Percentiles rank a stretch among this genome's conserved stretches.
phyloP scores from a whole-genome alignment of 2,329 filamentous ascomycete species.

The Pyricularia sp. region DNA sequence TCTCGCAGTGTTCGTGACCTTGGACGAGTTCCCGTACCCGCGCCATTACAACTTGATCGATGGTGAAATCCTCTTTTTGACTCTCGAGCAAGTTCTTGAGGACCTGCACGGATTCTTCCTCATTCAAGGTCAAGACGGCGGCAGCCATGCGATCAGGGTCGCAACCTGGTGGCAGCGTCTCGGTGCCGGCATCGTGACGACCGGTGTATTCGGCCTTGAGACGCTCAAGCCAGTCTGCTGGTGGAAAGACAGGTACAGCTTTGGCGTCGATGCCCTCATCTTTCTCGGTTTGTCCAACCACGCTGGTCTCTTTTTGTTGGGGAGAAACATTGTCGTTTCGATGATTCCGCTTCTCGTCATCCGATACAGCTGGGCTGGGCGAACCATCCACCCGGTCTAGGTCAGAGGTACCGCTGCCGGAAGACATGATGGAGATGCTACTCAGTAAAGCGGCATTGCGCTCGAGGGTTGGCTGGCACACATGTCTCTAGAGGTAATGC shows the following conservation, averaged over 20 bases:
- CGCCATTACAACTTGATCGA: slow-evolving; percentile 12
- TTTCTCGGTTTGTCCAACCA: neutral
- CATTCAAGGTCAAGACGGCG: neutral
- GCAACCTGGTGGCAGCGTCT: slow-evolving; percentile 2
- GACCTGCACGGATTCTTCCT: slow-evolving; percentile 1
- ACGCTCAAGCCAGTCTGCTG: slow-evolving; percentile 1
- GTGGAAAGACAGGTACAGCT: neutral
- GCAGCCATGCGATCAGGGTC: slow-evolving; percentile 1
- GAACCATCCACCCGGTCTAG: neutral
- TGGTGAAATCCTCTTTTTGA: slow-evolving; percentile 16
- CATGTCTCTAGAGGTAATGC: neutral
- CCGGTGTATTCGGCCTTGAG: slow-evolving; percentile 4
- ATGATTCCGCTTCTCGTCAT: neutral
- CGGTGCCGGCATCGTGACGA: neutral
- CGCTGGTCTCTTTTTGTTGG: neutral
- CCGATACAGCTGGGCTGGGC: neutral
- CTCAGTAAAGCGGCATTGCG: neutral
- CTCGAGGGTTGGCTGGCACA: neutral
- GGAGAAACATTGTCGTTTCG: neutral
- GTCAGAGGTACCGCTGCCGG: neutral
- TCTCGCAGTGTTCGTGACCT: slow-evolving; percentile 14
- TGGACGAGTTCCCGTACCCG: slow-evolving; percentile 11
- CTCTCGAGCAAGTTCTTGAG: slow-evolving; percentile 9
- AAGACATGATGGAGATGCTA: neutral
- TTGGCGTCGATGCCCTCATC: neutral